These are phyloP conservation scores for Parmales sp. DNA, from an alignment of 108 stramenopile species.

Conservation along the genomic window DNA sequence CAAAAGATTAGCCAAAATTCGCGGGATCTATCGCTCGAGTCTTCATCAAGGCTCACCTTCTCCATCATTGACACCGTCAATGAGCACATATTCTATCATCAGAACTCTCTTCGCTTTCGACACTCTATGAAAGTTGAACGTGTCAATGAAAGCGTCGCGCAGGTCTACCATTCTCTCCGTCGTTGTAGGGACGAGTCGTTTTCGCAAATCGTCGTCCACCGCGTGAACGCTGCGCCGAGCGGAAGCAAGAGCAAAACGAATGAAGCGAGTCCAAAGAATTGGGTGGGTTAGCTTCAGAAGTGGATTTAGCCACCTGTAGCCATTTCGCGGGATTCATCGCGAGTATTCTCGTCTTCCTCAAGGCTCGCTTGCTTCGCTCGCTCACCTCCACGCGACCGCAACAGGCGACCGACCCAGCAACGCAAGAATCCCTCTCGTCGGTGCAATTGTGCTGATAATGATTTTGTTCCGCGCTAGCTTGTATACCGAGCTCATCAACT, in stretches of 20 bases:
- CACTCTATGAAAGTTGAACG: slow-evolving; percentile 24
- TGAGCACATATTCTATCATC: slow-evolving; percentile 74
- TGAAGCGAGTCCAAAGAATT: no score
- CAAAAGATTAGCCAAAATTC: no score
- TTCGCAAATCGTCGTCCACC: slow-evolving; percentile 54
- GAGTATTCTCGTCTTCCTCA: no score
- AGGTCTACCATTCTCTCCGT: slow-evolving; percentile 58
- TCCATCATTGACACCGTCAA: slow-evolving; percentile 69
- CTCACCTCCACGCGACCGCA: no score
- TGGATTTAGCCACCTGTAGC: no score
- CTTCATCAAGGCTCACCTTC: no score
- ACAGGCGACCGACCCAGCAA: slow-evolving; percentile 67
- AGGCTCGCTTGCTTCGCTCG: no score
- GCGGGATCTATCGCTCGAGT: no score
- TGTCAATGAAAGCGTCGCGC: slow-evolving; percentile 52
- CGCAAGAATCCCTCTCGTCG: slow-evolving; percentile 57
- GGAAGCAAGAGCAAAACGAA: slow-evolving; percentile 43
- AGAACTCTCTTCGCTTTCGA: slow-evolving; percentile 20
- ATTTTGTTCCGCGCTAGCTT: slow-evolving; percentile 40
- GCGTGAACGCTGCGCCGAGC: slow-evolving; percentile 71
- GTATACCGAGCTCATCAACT: no score
- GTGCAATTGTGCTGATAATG: slow-evolving; percentile 47
- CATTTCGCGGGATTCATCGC: no score
- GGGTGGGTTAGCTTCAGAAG: no score
- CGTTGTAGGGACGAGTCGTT: slow-evolving; percentile 64